Base-by-base conservation (phyloP, 257 asterid species). In the Solanum piurae region DNA sequence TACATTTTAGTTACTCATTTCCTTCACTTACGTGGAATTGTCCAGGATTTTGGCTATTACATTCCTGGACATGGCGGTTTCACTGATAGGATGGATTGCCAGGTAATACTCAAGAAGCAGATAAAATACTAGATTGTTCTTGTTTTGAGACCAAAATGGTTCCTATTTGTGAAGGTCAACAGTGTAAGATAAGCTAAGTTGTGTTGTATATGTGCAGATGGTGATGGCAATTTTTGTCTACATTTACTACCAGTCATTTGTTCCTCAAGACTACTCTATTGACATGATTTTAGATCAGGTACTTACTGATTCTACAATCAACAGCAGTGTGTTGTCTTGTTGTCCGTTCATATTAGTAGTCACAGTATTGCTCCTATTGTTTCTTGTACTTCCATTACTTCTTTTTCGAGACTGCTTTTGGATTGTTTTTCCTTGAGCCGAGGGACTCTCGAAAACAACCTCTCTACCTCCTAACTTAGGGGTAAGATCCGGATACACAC, bases 11-110 rank as follows among this genome's bases (percentile, higher is more conserved):
- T 29, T 6, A 80, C 6, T 80, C 2, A 27, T 79, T 14, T 79
- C 38, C 12, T 79, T 2, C 85, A 44, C 18, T 80, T 18, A 80
- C 68, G 0, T 46, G 68, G 85, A 46, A 29, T 46, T 11, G 3
- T 80, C 29, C 85, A 97, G 99, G 99, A 97, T 92, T 97, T 97
- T 90, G 99, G 99, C 23, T 98, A 95, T 89, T 96, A 98, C 91
- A 97, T 97, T 88, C 99, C 99, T 44, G 99, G 99, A 84, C 99
- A 97, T 79, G 99, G 99, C 86, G 98, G 99, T 82, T 93, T 97
- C 88, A 96, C 99, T 1, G 99, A 97, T 89, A 92, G 99, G 90
- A 97, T 96, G 99, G 99, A 97, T 88, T 97, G 99, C 90, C 99
- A 97, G 98, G 98, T 97, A 74, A 90, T 12, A 12, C 23, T 76